A percentile compares a stretch with the other conserved stretches of the same genome.
phyloP scores from a whole-genome alignment of 2,329 filamentous ascomycete genomes.

The Aspergillus sp. region DNA sequence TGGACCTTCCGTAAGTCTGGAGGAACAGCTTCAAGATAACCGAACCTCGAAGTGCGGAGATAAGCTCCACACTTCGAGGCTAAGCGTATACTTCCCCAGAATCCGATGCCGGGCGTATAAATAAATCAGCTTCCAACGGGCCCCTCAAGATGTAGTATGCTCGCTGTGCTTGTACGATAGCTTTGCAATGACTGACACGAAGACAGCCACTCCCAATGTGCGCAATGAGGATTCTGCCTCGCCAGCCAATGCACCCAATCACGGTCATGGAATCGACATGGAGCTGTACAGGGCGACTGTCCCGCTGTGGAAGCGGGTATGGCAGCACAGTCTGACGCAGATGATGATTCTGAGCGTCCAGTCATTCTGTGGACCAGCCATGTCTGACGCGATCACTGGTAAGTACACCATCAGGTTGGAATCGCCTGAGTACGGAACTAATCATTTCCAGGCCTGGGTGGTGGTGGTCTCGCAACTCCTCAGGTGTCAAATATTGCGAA shows the following conservation, averaged over 20 bases:
- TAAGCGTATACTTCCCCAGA: not conserved
- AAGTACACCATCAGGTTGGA: conserved; percentile 2
- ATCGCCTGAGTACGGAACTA: not conserved
- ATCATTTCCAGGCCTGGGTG: conserved; percentile 28
- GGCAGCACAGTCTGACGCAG: conserved; percentile 44
- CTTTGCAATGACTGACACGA: conserved; percentile 3
- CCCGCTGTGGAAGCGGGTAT: conserved; percentile 40
- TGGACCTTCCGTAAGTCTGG: no score
- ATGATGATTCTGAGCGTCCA: conserved; percentile 45
- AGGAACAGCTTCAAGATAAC: no score
- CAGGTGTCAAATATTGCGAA: conserved; percentile 39
- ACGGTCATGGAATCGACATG: conserved; percentile 27
- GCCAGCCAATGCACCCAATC: conserved; percentile 11
- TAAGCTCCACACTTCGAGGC: not conserved
- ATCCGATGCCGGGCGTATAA: conserved; percentile 1
- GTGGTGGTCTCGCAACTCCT: conserved; percentile 41
- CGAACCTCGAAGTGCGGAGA: not conserved
- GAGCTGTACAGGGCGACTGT: conserved; percentile 10
- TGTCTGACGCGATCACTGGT: conserved; percentile 37
- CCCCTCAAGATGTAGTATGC: not conserved
- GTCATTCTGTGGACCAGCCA: conserved; percentile 39
- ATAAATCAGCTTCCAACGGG: not conserved
- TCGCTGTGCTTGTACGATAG: not conserved
- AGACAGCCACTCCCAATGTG: not conserved
- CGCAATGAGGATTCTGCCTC: not conserved